A percentile compares a stretch with the other conserved stretches of the same genome.
Evolutionary conservation across 176 grass and related monocot genomes (phyloP).

Genomic region (barley (Hordeum vulgare)): DNA sequence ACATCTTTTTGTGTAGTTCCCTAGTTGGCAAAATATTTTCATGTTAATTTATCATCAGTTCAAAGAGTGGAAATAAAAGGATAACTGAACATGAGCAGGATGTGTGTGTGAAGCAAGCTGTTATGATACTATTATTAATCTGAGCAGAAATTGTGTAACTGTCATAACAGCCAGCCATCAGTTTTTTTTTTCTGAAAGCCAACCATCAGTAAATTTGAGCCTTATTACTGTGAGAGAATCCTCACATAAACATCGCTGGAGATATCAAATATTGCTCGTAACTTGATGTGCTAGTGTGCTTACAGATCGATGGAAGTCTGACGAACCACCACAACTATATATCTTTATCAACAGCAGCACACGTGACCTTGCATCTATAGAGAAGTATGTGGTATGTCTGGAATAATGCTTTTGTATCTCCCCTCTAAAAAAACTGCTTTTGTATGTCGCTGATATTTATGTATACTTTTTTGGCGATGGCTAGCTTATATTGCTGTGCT

Average conservation of each 20-base stretch:
- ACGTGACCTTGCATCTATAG: conserved; percentile 82
- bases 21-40: neutral
- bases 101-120: neutral
- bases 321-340: conserved; percentile 60
- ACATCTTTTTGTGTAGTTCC: neutral
- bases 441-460: neutral
- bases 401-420: conserved; percentile 2
- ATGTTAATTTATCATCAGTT: neutral
- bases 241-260: neutral
- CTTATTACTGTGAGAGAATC: neutral
- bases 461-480: neutral
- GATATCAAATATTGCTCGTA: neutral
- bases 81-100: neutral
- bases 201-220: neutral
- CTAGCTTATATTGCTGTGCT: neutral
- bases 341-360: conserved; percentile 98
- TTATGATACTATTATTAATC: neutral
- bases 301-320: conserved; percentile 75
- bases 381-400: conserved; percentile 92
- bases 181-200: neutral
- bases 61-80: neutral
- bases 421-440: neutral
- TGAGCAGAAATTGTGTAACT: neutral
- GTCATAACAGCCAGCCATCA: neutral
- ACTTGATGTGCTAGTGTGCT: conserved; percentile 21